Percentiles rank a stretch among this genome's conserved stretches.
These are phyloP conservation scores for Chenopodium formosanum DNA, from an alignment of 148 eudicot genomes.

Conservation along the genomic window DNA sequence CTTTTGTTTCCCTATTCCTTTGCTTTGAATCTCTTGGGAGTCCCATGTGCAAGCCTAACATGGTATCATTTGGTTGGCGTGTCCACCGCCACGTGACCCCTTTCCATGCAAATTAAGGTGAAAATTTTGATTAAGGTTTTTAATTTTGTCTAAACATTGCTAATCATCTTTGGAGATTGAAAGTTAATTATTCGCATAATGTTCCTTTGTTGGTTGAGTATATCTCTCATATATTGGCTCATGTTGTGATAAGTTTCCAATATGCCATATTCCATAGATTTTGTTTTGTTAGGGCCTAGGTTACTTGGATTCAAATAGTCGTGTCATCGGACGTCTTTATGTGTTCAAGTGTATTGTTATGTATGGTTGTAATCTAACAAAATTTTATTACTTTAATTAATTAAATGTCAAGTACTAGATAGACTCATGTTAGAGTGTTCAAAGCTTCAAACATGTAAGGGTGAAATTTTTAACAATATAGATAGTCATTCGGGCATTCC, in stretches of 20 bases:
- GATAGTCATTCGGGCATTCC: too few species aligned
- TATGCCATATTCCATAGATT: not conserved
- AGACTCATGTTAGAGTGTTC: too few species aligned
- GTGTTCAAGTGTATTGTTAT: too few species aligned
- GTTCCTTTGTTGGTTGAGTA: not conserved
- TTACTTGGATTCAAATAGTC: too few species aligned
- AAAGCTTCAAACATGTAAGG: too few species aligned
- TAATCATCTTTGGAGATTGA: not conserved
- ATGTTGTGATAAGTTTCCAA: not conserved
- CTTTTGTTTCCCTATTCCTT: constrained; percentile 29
- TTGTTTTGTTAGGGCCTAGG: not conserved
- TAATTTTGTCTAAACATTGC: constrained; percentile 8
- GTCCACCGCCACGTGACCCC: constrained; percentile 31
- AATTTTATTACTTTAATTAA: too few species aligned
- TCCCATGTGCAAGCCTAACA: constrained; percentile 49
- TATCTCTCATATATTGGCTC: constrained; percentile 2
- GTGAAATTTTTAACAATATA: too few species aligned
- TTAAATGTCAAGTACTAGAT: too few species aligned
- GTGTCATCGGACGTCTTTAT: too few species aligned
- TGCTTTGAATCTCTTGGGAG: constrained; percentile 29
- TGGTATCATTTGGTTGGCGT: constrained; percentile 45
- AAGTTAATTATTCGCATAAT: constrained; percentile 7
- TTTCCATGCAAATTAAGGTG: not conserved
- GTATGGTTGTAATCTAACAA: too few species aligned
- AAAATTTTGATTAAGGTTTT: not conserved